A percentile compares a stretch with the other conserved stretches of the same genome.
Evolutionary conservation across 306 rosid species (phyloP).

Genomic region (Rosa chinensis): DNA sequence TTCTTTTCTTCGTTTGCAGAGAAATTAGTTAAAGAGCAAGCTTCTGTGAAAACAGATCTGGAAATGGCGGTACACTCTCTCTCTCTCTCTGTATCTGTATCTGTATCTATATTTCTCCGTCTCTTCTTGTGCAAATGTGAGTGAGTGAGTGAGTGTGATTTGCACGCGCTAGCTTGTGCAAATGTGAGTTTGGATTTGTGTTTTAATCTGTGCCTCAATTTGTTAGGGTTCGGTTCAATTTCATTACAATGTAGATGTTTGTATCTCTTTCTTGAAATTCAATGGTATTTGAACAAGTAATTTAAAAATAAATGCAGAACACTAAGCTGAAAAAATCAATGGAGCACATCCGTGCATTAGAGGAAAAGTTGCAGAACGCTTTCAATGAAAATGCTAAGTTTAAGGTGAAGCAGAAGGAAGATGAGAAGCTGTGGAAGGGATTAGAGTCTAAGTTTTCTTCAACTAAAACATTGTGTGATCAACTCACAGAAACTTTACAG

Average conservation of each 20-base stretch:
- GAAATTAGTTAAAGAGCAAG: too few species aligned
- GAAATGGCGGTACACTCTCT: constrained; percentile 17
- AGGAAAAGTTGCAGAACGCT: constrained; percentile 83
- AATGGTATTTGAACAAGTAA: background rate
- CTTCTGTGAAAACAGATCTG: too few species aligned
- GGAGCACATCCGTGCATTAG: constrained; percentile 63
- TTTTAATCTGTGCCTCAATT: background rate
- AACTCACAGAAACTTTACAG: constrained; percentile 78
- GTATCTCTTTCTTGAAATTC: constrained; percentile 12
- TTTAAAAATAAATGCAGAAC: constrained; percentile 47
- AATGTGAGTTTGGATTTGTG: background rate
- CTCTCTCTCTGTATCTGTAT: constrained; percentile 11
- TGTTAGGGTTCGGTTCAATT: background rate
- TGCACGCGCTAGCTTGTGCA: background rate
- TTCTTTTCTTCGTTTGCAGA: too few species aligned
- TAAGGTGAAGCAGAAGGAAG: constrained; percentile 90
- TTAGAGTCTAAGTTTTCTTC: constrained; percentile 86
- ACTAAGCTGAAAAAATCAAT: constrained; percentile 70
- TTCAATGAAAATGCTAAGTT: constrained; percentile 88
- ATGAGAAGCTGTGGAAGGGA: constrained; percentile 87
- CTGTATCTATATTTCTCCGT: background rate
- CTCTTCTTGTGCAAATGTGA: background rate
- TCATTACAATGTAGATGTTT: constrained; percentile 11
- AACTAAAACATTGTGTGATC: constrained; percentile 77
- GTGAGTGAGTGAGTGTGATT: background rate